These are phyloP conservation scores for Ophiostoma pallidulum DNA, from an alignment of 2,329 filamentous ascomycete genomes.

Conservation along the genomic window DNA sequence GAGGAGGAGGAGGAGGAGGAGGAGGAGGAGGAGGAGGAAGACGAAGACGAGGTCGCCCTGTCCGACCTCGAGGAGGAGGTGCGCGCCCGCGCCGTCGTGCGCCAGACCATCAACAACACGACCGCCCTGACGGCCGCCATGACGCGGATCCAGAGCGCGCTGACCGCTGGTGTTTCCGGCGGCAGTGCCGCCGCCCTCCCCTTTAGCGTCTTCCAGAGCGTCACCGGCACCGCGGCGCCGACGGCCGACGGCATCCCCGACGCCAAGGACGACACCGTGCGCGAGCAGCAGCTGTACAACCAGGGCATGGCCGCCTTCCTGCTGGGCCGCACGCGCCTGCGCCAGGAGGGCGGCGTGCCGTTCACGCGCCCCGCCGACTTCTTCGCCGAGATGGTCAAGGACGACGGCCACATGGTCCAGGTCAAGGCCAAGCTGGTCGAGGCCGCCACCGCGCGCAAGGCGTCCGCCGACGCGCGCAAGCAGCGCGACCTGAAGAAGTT, in stretches of 20 bases:
- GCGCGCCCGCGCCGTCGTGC: slow-evolving; percentile 75
- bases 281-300: slow-evolving; percentile 87
- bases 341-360: slow-evolving; percentile 70
- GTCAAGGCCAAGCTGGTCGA: slow-evolving; percentile 90
- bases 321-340: slow-evolving; percentile 61
- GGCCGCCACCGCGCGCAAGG: slow-evolving; percentile 86
- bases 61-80: slow-evolving; percentile 69
- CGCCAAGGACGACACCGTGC: slow-evolving; percentile 81
- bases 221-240: slow-evolving; percentile 53
- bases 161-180: too few relatives aligned
- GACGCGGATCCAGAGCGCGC: slow-evolving; percentile 63
- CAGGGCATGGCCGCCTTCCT: slow-evolving; percentile 75
- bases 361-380: slow-evolving; percentile 90
- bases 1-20: slow-evolving; percentile 38
- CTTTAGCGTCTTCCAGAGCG: too few relatives aligned
- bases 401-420: slow-evolving; percentile 95
- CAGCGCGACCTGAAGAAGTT: slow-evolving; percentile 97
- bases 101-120: slow-evolving; percentile 97
- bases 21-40: slow-evolving; percentile 55
- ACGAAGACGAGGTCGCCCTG: slow-evolving; percentile 77
- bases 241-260: slow-evolving; percentile 63
- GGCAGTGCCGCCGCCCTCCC: too few relatives aligned
- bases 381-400: slow-evolving; percentile 99
- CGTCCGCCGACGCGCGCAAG: slow-evolving; percentile 79
- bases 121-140: slow-evolving; percentile 71